Conservation (phyloP, 2,329 filamentous ascomycete species). For the Endocalyx cinctus region DNA sequence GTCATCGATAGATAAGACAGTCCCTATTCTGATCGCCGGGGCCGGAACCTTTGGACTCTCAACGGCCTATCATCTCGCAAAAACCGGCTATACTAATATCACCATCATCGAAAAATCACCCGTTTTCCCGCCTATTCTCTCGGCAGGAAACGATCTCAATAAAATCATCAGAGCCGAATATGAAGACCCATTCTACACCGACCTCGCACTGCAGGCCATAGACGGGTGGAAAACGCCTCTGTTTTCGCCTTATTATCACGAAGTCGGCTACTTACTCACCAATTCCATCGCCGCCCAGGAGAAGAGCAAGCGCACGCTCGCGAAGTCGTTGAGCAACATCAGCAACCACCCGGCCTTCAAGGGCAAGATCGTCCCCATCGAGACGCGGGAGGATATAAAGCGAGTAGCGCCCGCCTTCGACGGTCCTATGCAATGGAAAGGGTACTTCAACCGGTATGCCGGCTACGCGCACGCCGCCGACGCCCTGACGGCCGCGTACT, state of each 20-base stretch:
- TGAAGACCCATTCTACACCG: conserved; percentile 52
- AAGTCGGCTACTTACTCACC: conserved; percentile 44
- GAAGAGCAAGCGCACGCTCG: conserved; percentile 42
- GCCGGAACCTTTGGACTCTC: conserved; percentile 33
- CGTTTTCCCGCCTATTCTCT: conserved; percentile 35
- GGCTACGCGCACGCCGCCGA: conserved; percentile 54
- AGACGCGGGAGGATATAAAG: conserved; percentile 34
- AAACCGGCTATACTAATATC: conserved; percentile 35
- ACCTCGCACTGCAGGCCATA: conserved; percentile 50
- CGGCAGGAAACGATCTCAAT: conserved; percentile 56
- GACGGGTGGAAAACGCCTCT: conserved; percentile 46
- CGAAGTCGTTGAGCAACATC: conserved; percentile 36
- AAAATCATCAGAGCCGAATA: conserved; percentile 59
- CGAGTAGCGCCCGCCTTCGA: conserved; percentile 42
- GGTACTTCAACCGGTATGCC: conserved; percentile 54
- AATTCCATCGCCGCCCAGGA: conserved; percentile 42
- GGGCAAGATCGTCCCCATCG: conserved; percentile 34
- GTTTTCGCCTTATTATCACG: conserved; percentile 47
- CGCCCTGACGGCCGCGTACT: conserved; percentile 43
- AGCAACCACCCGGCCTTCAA: conserved; percentile 35
- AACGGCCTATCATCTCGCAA: conserved; percentile 36
- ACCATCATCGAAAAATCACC: conserved; percentile 32
- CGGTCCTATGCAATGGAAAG: conserved; percentile 45
- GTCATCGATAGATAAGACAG: conserved; percentile 15
- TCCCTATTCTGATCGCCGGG: conserved; percentile 26